Evolutionary conservation across 2,329 filamentous ascomycete genomes (phyloP).

Genomic region (Aspergillus vadensis): DNA sequence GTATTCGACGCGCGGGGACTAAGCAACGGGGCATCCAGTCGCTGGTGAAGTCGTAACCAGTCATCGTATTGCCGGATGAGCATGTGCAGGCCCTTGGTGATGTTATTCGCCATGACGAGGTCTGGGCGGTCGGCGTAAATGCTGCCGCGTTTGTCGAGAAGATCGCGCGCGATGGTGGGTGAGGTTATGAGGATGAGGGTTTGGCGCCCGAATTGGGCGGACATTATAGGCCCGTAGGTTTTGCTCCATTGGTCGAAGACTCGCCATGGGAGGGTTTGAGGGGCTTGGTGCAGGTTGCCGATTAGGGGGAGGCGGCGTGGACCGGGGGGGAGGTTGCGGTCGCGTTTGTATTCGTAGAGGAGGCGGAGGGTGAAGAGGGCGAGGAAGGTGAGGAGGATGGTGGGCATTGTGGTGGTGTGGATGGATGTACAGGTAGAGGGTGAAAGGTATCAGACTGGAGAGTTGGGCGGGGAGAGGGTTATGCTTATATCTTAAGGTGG

Average conservation of each 20-base stretch:
- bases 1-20: slow-evolving; percentile 31
- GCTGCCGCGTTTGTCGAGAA: slow-evolving; percentile 58
- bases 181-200: slow-evolving; percentile 49
- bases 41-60: slow-evolving; percentile 44
- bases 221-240: slow-evolving; percentile 39
- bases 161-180: slow-evolving; percentile 54
- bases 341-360: slow-evolving; percentile 18
- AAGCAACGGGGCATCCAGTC: slow-evolving; percentile 41
- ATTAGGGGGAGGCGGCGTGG: slow-evolving; percentile 34
- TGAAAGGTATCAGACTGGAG: no score
- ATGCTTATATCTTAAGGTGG: not conserved
- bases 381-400: not conserved
- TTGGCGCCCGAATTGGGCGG: slow-evolving; percentile 32
- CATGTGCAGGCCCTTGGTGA: slow-evolving; percentile 44
- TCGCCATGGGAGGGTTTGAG: slow-evolving; percentile 24
- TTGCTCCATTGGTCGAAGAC: slow-evolving; percentile 36
- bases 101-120: slow-evolving; percentile 53
- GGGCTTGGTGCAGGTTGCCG: slow-evolving; percentile 37
- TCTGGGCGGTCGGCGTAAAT: slow-evolving; percentile 55
- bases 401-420: not conserved
- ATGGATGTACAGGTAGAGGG: not conserved
- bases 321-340: slow-evolving; percentile 29
- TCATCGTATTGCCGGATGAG: slow-evolving; percentile 47
- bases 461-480: not conserved
- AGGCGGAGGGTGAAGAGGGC: slow-evolving; percentile 11